Conservation (phyloP, 768 basidiomycete genomes). For the Lactarius deliciosus region DNA sequence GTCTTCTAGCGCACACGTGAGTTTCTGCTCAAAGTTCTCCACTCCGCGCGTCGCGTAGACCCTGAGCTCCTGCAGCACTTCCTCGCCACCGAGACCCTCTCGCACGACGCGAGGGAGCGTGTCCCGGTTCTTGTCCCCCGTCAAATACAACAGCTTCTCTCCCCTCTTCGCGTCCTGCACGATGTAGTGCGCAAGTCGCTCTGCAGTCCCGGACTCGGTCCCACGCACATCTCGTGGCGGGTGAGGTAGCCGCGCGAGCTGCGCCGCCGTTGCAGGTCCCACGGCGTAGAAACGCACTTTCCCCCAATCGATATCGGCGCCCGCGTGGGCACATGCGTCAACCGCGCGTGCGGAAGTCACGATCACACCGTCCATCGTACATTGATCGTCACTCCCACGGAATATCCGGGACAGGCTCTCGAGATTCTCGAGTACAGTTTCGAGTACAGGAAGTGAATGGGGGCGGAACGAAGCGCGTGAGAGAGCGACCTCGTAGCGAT, state of each 20-base stretch:
- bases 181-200: slow-evolving; percentile 65
- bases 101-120: slow-evolving; percentile 54
- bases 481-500: slow-evolving; percentile 62
- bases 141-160: slow-evolving; percentile 64
- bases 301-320: slow-evolving; percentile 44
- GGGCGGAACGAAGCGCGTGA: slow-evolving; percentile 48
- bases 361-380: slow-evolving; percentile 56
- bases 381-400: slow-evolving; percentile 33
- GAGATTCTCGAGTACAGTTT: slow-evolving; percentile 58
- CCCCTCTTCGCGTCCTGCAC: slow-evolving; percentile 40
- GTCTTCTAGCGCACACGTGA: slow-evolving; percentile 33
- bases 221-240: slow-evolving; percentile 44
- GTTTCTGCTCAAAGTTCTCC: slow-evolving; percentile 46
- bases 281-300: slow-evolving; percentile 75
- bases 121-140: slow-evolving; percentile 85
- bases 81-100: slow-evolving; percentile 39
- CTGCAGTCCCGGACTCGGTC: slow-evolving; percentile 62
- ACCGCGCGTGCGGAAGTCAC: slow-evolving; percentile 77
- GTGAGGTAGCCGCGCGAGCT: slow-evolving; percentile 33
- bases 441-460: slow-evolving; percentile 67
- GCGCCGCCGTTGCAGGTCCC: slow-evolving; percentile 59
- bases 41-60: slow-evolving; percentile 72
- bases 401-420: slow-evolving; percentile 43
- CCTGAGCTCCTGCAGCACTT: slow-evolving; percentile 52
- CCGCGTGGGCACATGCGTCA: slow-evolving; percentile 58